Conservation (phyloP, 331 rosid genomes). For the Rosa hybrid region DNA sequence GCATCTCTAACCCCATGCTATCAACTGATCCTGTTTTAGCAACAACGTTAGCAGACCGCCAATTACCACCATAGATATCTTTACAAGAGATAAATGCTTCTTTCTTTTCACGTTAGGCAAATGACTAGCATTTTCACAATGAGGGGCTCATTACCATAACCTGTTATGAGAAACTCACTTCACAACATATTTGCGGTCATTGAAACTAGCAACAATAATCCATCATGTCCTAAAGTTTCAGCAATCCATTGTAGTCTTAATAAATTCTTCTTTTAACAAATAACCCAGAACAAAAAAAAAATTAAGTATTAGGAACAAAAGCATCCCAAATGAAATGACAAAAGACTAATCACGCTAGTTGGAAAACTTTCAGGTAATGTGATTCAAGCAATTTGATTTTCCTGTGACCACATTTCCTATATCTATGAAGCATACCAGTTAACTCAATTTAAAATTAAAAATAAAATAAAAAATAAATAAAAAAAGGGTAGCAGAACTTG, state of each 20-base stretch:
- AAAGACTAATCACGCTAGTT: neutral
- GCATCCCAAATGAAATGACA: slow-evolving; percentile 6
- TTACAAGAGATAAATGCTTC: neutral
- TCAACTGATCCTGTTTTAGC: slow-evolving; percentile 43
- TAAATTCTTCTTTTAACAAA: neutral
- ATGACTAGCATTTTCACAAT: neutral
- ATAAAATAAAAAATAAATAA: no score
- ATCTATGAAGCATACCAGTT: slow-evolving; percentile 1
- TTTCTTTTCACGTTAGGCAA: neutral
- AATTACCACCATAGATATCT: neutral
- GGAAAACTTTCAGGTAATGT: slow-evolving; percentile 14
- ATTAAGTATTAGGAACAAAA: neutral
- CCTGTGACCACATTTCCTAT: neutral
- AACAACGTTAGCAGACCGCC: slow-evolving; percentile 8
- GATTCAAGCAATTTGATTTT: slow-evolving; percentile 17
- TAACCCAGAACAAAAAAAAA: neutral
- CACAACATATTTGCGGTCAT: neutral
- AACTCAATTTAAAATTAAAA: neutral
- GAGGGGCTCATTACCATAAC: slow-evolving; percentile 3
- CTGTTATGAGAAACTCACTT: neutral
- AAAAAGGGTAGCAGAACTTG: neutral
- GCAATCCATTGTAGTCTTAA: neutral
- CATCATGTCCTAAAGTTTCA: neutral
- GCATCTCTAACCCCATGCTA: slow-evolving; percentile 60
- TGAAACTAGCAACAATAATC: slow-evolving; percentile 4